Evolutionary conservation across 2,329 filamentous ascomycete genomes (phyloP).

Genomic region (Pseudocercospora vitis): DNA sequence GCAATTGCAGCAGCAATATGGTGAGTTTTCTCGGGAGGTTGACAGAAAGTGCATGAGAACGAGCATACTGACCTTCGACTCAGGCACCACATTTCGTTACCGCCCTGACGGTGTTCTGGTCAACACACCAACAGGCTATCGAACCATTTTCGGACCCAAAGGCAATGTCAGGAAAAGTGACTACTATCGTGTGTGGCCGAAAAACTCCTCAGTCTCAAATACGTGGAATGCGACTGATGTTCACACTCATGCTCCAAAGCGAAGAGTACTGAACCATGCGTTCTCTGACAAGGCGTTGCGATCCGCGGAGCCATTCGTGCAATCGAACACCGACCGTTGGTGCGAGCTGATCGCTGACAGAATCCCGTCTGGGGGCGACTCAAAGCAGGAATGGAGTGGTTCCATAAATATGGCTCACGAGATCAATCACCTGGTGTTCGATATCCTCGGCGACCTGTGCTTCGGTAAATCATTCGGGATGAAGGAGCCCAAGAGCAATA

Average conservation of each 20-base stretch:
- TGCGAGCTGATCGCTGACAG: conserved; percentile 11
- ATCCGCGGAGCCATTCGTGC: conserved; percentile 22
- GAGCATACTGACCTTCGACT: background rate
- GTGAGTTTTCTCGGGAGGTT: conserved; percentile 4
- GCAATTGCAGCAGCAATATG: conserved; percentile 23
- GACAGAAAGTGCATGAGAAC: background rate
- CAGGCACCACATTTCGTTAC: conserved; percentile 25
- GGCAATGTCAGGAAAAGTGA: conserved; percentile 27
- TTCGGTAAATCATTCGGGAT: conserved; percentile 44
- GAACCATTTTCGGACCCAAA: conserved; percentile 25
- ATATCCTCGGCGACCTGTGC: conserved; percentile 51
- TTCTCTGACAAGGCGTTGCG: conserved; percentile 25
- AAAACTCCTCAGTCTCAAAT: conserved; percentile 16
- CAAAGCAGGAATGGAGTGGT: background rate
- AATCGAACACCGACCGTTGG: conserved; percentile 24
- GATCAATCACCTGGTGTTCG: conserved; percentile 43
- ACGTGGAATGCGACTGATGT: conserved; percentile 27
- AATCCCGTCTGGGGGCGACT: background rate
- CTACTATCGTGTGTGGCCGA: conserved; percentile 24
- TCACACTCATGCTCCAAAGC: conserved; percentile 18
- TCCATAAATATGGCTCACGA: conserved; percentile 45
- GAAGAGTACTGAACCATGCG: conserved; percentile 22
- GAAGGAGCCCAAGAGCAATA: conserved; percentile 40
- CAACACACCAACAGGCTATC: conserved; percentile 24
- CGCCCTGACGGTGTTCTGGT: conserved; percentile 25